Conservation (phyloP, 2,329 filamentous ascomycete genomes). For the Botrytis cinerea region DNA sequence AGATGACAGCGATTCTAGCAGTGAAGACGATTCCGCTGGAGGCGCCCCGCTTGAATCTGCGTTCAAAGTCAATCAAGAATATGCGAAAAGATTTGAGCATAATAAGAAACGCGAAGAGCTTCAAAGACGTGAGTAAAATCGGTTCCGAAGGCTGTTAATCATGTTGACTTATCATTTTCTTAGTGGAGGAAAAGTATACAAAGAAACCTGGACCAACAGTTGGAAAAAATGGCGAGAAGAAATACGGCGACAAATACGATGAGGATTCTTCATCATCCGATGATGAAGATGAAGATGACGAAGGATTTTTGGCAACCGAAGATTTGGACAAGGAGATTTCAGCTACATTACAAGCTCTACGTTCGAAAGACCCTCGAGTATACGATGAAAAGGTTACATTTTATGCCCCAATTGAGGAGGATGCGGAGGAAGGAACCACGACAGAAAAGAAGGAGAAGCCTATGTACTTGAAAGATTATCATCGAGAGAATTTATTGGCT, state of each 20-base stretch:
- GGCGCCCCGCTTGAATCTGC: constrained; percentile 44
- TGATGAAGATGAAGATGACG: constrained; percentile 86
- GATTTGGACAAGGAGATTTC: constrained; percentile 84
- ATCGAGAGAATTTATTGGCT: constrained; percentile 82
- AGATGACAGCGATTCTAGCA: constrained; percentile 50
- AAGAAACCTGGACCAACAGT: constrained; percentile 46
- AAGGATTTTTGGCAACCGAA: constrained; percentile 82
- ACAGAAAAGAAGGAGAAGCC: constrained; percentile 74
- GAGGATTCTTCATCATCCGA: constrained; percentile 66
- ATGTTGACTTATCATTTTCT: constrained; percentile 23
- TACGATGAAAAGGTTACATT: constrained; percentile 82
- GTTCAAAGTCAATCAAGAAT: constrained; percentile 89
- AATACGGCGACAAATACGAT: constrained; percentile 47
- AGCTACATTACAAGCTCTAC: constrained; percentile 83
- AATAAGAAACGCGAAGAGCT: constrained; percentile 96
- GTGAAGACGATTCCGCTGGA: constrained; percentile 42
- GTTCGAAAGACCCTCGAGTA: constrained; percentile 85
- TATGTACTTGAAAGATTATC: constrained; percentile 85
- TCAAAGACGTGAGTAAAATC: constrained; percentile 58
- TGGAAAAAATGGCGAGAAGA: constrained; percentile 38
- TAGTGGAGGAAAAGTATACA: constrained; percentile 86
- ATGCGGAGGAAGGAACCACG: constrained; percentile 40
- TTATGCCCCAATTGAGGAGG: constrained; percentile 66
- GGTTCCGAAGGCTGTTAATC: constrained; percentile 32
- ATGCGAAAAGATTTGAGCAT: constrained; percentile 85